Base-by-base conservation (phyloP, 345 rosid genomes). In the Boechera divaricarpa region DNA sequence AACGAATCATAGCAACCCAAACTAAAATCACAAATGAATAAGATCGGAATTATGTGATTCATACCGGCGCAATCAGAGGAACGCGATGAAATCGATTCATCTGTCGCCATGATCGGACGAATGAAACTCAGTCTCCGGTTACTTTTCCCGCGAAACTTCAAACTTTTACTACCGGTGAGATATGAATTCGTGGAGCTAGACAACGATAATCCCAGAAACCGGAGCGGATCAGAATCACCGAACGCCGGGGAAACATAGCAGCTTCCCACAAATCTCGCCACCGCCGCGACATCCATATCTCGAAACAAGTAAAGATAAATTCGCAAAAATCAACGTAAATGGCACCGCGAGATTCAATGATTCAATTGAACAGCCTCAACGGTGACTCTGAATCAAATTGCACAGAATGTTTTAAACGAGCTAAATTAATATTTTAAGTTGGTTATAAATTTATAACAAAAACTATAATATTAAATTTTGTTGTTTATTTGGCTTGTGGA, bases 71-170 rank as follows among this genome's bases (percentile, higher is more conserved):
- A 58, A 80, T 65, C 78, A 63, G 70, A 67, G n/a, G 70, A 58
- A 41, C 7, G 41, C 54, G 85, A 69, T 11, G 80, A 55, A 36
- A 76, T 64, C 12, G 90, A 56, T 33, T 89, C 86, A 36, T 86
- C 85, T 70, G 58, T 74, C 21, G 91, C 91, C 81, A 60, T 62
- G 59, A 88, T 72, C 53, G 85, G 80, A 70, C 66, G 63, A 79
- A 71, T 56, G 52, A 59, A 67, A 62, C 77, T 72, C 67, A 63
- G 55, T 73, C 83, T 81, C 72, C 44, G 67, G 55, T 73, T 35
- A 67, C 36, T 57, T 28, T 64, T 13, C 41, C 33, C 39, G 60
- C 61, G 36, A 35, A 79, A 36, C 28, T 77, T 54, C 44, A 57
- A 55, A 54, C 51, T 10, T 26, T 29, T 18, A 26, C 10, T 5